These are phyloP conservation scores for Neoconidiobolus thromboides DNA, from an alignment of 371 early-diverging fungal genomes.

Conservation along the genomic window DNA sequence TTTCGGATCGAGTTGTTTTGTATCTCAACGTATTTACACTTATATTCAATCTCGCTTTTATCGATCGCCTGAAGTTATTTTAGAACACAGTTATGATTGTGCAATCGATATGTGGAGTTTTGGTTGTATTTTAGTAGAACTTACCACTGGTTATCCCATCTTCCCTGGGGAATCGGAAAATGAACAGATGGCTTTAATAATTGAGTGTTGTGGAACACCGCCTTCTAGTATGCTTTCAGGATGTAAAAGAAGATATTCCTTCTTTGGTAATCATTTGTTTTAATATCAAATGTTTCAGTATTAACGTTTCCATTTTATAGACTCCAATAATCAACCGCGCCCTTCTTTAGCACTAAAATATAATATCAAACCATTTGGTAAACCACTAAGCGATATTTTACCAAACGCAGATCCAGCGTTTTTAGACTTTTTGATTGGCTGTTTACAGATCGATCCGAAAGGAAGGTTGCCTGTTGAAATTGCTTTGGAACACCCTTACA, in stretches of 20 bases:
- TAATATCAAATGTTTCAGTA: background rate
- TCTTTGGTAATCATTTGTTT: conserved; percentile 40
- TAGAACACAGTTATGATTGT: conserved; percentile 72
- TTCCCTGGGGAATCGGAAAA: conserved; percentile 95
- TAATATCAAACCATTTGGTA: conserved; percentile 56
- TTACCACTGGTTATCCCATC: conserved; percentile 78
- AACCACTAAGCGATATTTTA: conserved; percentile 47
- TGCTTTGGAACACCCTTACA: conserved; percentile 64
- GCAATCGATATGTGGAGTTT: conserved; percentile 99
- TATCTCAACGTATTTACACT: conserved; percentile 64
- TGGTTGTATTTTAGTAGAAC: conserved; percentile 96
- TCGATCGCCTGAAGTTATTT: conserved; percentile 89
- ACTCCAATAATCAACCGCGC: conserved; percentile 44
- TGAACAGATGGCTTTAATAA: conserved; percentile 83
- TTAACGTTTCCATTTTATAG: conserved; percentile 13
- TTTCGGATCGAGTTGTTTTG: conserved; percentile 90
- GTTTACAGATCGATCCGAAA: conserved; percentile 82
- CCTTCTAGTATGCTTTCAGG: conserved; percentile 47
- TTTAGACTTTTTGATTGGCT: conserved; percentile 64
- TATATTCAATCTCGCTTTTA: conserved; percentile 96
- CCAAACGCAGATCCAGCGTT: conserved; percentile 50
- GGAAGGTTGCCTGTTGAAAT: conserved; percentile 72
- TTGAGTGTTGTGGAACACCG: conserved; percentile 81
- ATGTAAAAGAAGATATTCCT: conserved; percentile 59
- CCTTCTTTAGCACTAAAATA: conserved; percentile 70